These are phyloP conservation scores for Lachancea sp. DNA, from an alignment of 805 yeast species.

Conservation along the genomic window DNA sequence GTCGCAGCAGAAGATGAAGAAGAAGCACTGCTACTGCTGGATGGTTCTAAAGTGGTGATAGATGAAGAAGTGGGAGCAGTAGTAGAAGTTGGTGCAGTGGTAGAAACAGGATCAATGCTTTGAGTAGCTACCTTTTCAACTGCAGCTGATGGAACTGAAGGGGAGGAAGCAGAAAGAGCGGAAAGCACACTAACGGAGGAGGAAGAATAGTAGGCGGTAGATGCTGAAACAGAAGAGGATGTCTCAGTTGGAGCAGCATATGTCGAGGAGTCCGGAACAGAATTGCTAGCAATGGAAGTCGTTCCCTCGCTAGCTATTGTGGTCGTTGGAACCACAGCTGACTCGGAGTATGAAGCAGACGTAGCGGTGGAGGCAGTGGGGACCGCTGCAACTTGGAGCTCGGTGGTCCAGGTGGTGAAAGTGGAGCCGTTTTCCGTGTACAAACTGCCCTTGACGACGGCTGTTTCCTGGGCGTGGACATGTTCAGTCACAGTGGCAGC, in stretches of 20 bases:
- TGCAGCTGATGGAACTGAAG: conserved; percentile 4
- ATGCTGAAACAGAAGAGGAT: not conserved
- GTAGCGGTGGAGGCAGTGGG: conserved; percentile 7
- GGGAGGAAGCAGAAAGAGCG: not conserved
- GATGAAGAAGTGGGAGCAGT: conserved; percentile 12
- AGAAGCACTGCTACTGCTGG: too few relatives aligned
- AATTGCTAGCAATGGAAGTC: too few relatives aligned
- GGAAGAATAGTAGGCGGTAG: not conserved
- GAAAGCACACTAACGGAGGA: conserved; percentile 1
- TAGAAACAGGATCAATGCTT: conserved; percentile 5
- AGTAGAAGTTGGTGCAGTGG: conserved; percentile 1
- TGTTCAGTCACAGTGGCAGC: conserved; percentile 30
- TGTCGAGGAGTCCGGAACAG: not conserved
- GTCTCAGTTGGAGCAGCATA: not conserved
- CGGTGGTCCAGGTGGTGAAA: conserved; percentile 21
- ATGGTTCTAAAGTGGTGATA: too few relatives aligned
- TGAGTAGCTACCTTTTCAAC: conserved; percentile 1
- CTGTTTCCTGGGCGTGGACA: conserved; percentile 23
- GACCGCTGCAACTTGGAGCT: conserved; percentile 8
- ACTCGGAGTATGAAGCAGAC: not conserved
- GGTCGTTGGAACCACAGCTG: conserved; percentile 1
- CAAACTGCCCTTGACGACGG: conserved; percentile 26
- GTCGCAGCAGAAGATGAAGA: conserved; percentile 3
- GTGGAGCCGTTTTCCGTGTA: conserved; percentile 24
- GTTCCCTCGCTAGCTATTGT: not conserved